Base-by-base conservation (phyloP, 2,329 filamentous ascomycete genomes). In the Myriosclerotinia duriaeana region DNA sequence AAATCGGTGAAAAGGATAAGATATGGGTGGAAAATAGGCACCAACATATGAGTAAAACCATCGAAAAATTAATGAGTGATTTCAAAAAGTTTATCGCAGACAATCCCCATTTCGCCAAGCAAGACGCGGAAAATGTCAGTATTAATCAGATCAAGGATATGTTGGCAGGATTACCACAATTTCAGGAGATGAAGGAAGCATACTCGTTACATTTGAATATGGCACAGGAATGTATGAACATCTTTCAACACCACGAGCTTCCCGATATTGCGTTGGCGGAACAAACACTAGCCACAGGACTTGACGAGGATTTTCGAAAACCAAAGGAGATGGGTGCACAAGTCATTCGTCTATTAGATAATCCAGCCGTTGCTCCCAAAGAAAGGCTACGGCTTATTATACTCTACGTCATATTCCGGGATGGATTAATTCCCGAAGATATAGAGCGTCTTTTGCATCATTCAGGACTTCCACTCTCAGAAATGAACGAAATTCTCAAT, bases 1-100 rank as follows among this genome's bases (percentile, higher is more conserved):
- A 97, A 73, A 89, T 99, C 59, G 84, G 84, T 42, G 95, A 99
- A 71, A 90, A 92, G 74, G 95, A 99, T 79, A 90, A 89, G 76
- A 91, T 99, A 56, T 99, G 95, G 95, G 89, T 96, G 34, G 91
- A 95, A 68, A 97, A 97, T 75, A 86, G 95, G 65, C 95, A 99
- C 79, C 85, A 88, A 63, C 95, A 99, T 78, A 99, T 99, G 95
- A 97, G 96, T 77, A 93, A 98, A 77, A 95, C 95, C 3, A 93
- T 98, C 73, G 91, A 94, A 75, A 96, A 94, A 78, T 83, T 99
- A 68, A 95, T 94, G 83, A 85, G 87, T 66, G 94, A 98, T 76
- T 98, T 99, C 75, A 89, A 93, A 74, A 93, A 89, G 75, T 99
- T 99, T 79, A 85, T 97, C 73, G 87, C 89, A 53, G 89, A 95